These are phyloP conservation scores for Aphanomyces invadans DNA, from an alignment of 352 stramenopile genomes.

Conservation along the genomic window DNA sequence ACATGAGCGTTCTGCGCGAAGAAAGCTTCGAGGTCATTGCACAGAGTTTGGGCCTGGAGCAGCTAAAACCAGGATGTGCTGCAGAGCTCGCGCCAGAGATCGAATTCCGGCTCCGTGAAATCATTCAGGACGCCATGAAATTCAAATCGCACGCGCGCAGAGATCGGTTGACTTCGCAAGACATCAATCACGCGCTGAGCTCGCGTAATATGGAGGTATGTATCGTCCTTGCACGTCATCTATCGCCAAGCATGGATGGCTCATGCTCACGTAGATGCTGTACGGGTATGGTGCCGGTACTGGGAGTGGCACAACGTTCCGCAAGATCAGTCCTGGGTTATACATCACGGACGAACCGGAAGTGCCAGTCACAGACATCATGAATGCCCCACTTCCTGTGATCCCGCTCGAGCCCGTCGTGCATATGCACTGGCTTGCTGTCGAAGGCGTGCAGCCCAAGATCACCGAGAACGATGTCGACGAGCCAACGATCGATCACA, in stretches of 20 bases:
- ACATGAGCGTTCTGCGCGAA: constrained; percentile 66
- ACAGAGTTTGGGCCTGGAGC: constrained; percentile 65
- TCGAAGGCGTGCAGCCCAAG: constrained; percentile 71
- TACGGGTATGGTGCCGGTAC: constrained; percentile 65
- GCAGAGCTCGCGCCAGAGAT: constrained; percentile 63
- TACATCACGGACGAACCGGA: constrained; percentile 74
- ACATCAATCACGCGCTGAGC: constrained; percentile 75
- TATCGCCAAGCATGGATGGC: not conserved
- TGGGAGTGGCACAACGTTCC: constrained; percentile 36
- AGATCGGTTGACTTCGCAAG: constrained; percentile 41
- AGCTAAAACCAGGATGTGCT: constrained; percentile 58
- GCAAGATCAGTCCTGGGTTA: constrained; percentile 31
- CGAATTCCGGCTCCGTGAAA: constrained; percentile 69
- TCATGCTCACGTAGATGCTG: constrained; percentile 35
- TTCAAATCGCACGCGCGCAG: constrained; percentile 68
- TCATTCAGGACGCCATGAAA: constrained; percentile 82
- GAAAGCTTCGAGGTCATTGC: constrained; percentile 65
- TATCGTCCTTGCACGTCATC: not conserved
- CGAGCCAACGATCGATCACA: constrained; percentile 38
- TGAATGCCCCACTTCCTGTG: constrained; percentile 66
- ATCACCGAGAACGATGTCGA: constrained; percentile 77
- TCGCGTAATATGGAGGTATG: constrained; percentile 67
- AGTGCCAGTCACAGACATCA: constrained; percentile 51
- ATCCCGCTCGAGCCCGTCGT: constrained; percentile 62
- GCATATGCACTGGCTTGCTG: constrained; percentile 75